A percentile compares a stretch with the other conserved stretches of the same genome.
phyloP scores from a whole-genome alignment of 1,139 yeast species.

The Yamadazyma trypodendri region DNA sequence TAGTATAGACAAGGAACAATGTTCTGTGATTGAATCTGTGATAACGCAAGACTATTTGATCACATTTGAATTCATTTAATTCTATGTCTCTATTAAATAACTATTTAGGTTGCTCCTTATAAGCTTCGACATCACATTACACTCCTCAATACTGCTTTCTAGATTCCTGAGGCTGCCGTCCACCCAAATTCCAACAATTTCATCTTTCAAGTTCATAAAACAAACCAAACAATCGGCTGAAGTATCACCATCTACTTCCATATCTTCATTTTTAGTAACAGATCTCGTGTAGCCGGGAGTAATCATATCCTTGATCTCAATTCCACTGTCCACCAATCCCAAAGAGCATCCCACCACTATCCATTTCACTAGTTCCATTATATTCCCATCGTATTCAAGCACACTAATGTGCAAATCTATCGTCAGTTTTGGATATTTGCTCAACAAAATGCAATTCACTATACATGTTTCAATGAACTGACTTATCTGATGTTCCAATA shows the following conservation, averaged over 20 bases:
- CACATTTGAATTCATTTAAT: too few relatives aligned
- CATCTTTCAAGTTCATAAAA: constrained; percentile 53
- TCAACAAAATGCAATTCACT: constrained; percentile 60
- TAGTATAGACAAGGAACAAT: constrained; percentile 1
- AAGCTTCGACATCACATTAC: constrained; percentile 40
- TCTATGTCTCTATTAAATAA: constrained; percentile 8
- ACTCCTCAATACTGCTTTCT: constrained; percentile 34
- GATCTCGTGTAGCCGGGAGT: constrained; percentile 59
- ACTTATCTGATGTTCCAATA: constrained; percentile 50
- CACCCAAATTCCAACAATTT: constrained; percentile 57
- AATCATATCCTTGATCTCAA: constrained; percentile 75
- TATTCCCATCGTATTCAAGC: constrained; percentile 31
- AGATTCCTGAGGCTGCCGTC: constrained; percentile 36
- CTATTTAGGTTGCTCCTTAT: constrained; percentile 48
- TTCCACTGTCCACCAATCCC: constrained; percentile 81
- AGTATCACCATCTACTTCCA: constrained; percentile 14
- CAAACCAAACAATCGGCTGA: constrained; percentile 43
- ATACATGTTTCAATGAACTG: constrained; percentile 59
- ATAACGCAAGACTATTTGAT: too few relatives aligned
- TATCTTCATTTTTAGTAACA: not conserved
- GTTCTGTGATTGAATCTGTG: too few relatives aligned
- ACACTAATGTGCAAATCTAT: constrained; percentile 78
- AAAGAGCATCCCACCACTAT: constrained; percentile 61
- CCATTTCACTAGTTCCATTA: constrained; percentile 44
- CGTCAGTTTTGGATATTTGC: constrained; percentile 84